These are phyloP conservation scores for Penicillium vulpinum DNA, from an alignment of 2,329 filamentous ascomycete species.

Conservation along the genomic window DNA sequence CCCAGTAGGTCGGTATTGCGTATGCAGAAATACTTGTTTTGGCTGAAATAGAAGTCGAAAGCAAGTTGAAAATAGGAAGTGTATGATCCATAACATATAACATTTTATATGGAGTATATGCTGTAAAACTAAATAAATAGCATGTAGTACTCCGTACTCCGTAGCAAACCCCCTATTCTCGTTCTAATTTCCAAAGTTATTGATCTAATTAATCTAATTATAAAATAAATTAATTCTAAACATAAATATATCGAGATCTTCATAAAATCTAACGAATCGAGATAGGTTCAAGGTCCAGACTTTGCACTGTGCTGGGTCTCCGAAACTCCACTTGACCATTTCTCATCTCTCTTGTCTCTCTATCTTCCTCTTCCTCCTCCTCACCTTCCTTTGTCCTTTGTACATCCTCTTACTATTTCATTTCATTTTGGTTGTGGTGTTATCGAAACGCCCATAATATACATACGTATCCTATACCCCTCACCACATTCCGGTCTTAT, in stretches of 20 bases:
- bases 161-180: not conserved
- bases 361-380: not conserved
- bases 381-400: not conserved
- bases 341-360: not conserved
- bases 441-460: not conserved
- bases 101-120: too few species aligned
- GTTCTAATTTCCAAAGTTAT: too few species aligned
- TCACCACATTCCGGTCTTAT: not conserved
- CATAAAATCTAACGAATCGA: not conserved
- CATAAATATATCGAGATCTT: not conserved
- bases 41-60: too few species aligned
- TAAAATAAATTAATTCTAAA: not conserved
- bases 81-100: too few species aligned
- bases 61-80: too few species aligned
- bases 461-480: not conserved
- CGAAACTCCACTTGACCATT: slow-evolving; percentile 14
- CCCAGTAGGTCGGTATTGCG: not conserved
- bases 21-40: not conserved
- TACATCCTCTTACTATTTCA: not conserved
- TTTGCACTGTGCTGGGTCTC: not conserved
- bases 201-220: too few species aligned
- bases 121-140: too few species aligned
- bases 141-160: too few species aligned
- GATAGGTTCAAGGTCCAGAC: slow-evolving; percentile 1
- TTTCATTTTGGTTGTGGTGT: slow-evolving; percentile 2